These are phyloP conservation scores for Globisporangium nagaii DNA, from an alignment of 352 stramenopile genomes.

Conservation along the genomic window DNA sequence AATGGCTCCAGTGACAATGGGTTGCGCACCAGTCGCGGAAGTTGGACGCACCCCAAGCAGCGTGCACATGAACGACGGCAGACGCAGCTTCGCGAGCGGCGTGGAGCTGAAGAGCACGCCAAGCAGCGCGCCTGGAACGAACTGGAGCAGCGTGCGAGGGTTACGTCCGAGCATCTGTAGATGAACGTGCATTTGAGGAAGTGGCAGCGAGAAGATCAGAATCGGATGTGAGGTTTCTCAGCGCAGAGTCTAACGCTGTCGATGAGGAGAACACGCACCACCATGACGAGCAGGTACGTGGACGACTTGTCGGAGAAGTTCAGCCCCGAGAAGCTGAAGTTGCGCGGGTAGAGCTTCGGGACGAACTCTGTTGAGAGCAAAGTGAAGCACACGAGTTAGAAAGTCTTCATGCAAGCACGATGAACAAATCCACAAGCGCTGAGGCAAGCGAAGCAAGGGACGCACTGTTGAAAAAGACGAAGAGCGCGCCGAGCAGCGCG, in stretches of 20 bases:
- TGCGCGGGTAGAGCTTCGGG: slow-evolving; percentile 62
- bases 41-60: slow-evolving; percentile 42
- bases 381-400: not conserved
- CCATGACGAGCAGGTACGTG: slow-evolving; percentile 62
- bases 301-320: slow-evolving; percentile 83
- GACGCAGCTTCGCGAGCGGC: slow-evolving; percentile 58
- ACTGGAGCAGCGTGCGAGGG: slow-evolving; percentile 44
- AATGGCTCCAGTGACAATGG: no score
- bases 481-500: slow-evolving; percentile 60
- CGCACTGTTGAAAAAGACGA: slow-evolving; percentile 77
- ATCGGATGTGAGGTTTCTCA: no score
- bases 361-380: slow-evolving; percentile 68
- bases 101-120: slow-evolving; percentile 67
- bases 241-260: not conserved
- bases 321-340: slow-evolving; percentile 52
- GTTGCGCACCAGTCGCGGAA: no score
- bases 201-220: not conserved
- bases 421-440: not conserved
- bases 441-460: no score
- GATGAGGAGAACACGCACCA: slow-evolving; percentile 42
- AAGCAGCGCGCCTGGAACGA: slow-evolving; percentile 52
- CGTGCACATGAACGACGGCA: slow-evolving; percentile 66
- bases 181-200: not conserved
- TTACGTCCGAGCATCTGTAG: slow-evolving; percentile 64
- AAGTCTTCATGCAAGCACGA: not conserved